Evolutionary conservation across 2,329 filamentous ascomycete genomes (phyloP).

Genomic region (Aspergillus versicolor): DNA sequence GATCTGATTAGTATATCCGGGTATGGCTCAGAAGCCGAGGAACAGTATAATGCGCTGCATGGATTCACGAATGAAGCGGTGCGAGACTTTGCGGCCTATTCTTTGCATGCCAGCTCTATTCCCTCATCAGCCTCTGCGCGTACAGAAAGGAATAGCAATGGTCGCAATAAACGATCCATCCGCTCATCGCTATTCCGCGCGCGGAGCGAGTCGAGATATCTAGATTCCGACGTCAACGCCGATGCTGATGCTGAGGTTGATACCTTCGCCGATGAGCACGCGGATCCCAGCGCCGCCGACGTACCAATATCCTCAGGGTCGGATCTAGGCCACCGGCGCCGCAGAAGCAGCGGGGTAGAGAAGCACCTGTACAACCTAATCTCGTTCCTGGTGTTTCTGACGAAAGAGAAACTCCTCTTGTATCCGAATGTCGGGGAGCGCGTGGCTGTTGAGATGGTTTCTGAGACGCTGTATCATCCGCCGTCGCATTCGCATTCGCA

Average conservation of each 20-base stretch:
- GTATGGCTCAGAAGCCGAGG: no score
- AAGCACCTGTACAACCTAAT: slow-evolving; percentile 5
- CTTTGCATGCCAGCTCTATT: no score
- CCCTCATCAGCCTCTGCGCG: no score
- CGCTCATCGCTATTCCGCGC: no score
- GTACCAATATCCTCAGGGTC: neutral
- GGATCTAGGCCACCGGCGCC: neutral
- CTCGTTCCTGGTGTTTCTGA: slow-evolving; percentile 7
- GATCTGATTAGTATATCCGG: no score
- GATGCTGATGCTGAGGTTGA: neutral
- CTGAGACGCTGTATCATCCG: slow-evolving; percentile 1
- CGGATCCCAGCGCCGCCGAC: neutral
- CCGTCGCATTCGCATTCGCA: neutral
- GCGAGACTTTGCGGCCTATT: no score
- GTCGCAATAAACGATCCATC: no score
- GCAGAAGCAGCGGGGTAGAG: neutral
- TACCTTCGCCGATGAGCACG: neutral
- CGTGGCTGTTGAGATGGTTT: slow-evolving; percentile 3
- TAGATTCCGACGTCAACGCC: neutral
- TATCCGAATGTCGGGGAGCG: neutral
- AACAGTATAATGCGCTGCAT: no score
- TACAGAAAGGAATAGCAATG: no score
- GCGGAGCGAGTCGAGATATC: no score
- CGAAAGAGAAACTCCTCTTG: slow-evolving; percentile 1
- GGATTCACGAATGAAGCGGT: no score